Evolutionary conservation across 2,329 filamentous ascomycete genomes (phyloP).

Genomic region (Pseudogymnoascus sp.): DNA sequence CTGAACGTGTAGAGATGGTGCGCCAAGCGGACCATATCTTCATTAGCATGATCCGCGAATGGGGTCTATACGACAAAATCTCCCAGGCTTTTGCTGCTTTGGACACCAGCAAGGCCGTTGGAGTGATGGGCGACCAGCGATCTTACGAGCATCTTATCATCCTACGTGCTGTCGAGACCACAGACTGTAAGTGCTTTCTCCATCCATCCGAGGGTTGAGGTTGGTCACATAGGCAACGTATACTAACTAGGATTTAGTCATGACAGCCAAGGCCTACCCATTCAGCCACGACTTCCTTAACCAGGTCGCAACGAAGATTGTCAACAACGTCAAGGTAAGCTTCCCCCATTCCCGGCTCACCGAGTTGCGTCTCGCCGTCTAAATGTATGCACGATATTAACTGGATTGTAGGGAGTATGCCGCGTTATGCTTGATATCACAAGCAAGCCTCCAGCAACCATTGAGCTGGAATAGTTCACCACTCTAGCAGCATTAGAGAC

Average conservation of each 20-base stretch:
- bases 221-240: slow-evolving; percentile 49
- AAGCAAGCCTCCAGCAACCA: slow-evolving; percentile 47
- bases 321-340: slow-evolving; percentile 57
- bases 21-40: slow-evolving; percentile 72
- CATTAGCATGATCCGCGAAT: slow-evolving; percentile 64
- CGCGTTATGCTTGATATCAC: slow-evolving; percentile 60
- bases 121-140: slow-evolving; percentile 62
- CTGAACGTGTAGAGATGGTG: slow-evolving; percentile 69
- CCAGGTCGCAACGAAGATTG: slow-evolving; percentile 57
- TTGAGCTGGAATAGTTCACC: slow-evolving; percentile 58
- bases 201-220: neutral
- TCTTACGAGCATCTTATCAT: slow-evolving; percentile 56
- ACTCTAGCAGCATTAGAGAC: neutral
- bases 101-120: slow-evolving; percentile 55
- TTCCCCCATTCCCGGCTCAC: neutral
- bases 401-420: slow-evolving; percentile 46
- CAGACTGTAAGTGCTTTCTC: slow-evolving; percentile 25
- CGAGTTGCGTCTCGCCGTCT: neutral
- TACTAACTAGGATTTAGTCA: slow-evolving; percentile 47
- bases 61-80: slow-evolving; percentile 65
- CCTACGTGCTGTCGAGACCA: slow-evolving; percentile 52
- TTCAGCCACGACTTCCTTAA: slow-evolving; percentile 58
- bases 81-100: slow-evolving; percentile 64
- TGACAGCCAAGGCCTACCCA: slow-evolving; percentile 29
- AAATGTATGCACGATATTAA: slow-evolving; percentile 2